These are phyloP conservation scores for Flaveria sonorensis DNA, from an alignment of 129 eudicot species.

Conservation along the genomic window DNA sequence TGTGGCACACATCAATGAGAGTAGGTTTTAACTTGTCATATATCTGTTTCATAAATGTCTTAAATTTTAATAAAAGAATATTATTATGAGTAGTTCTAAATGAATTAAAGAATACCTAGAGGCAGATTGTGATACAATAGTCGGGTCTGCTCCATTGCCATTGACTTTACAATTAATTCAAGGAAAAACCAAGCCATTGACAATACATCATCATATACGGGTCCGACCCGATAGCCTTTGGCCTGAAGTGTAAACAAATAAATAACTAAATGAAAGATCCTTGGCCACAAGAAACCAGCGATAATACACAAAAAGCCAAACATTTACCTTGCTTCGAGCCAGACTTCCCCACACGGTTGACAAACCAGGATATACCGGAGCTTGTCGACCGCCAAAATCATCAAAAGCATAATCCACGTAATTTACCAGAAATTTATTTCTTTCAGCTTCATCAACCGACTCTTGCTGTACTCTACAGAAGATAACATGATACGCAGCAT, in stretches of 20 bases:
- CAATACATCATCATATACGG: slow-evolving; percentile 96
- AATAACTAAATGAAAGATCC: slow-evolving; percentile 2
- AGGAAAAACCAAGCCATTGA: slow-evolving; percentile 99
- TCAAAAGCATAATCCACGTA: slow-evolving; percentile 97
- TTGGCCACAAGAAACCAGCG: slow-evolving; percentile 11
- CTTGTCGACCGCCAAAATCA: slow-evolving; percentile 98
- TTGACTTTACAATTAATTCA: slow-evolving; percentile 93
- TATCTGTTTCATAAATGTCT: neutral
- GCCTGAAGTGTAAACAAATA: slow-evolving; percentile 54
- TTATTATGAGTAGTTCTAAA: slow-evolving; percentile 3
- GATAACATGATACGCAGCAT: neutral
- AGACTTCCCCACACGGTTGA: slow-evolving; percentile 99
- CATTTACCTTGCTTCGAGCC: slow-evolving; percentile 96
- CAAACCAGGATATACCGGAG: slow-evolving; percentile 98
- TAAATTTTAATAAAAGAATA: neutral
- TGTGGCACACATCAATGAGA: slow-evolving; percentile 26
- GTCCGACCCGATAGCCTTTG: slow-evolving; percentile 98
- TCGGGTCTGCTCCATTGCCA: slow-evolving; percentile 97
- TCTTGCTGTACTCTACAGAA: slow-evolving; percentile 92
- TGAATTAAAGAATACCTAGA: slow-evolving; percentile 55
- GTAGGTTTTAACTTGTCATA: slow-evolving; percentile 3
- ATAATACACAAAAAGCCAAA: neutral
- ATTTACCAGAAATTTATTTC: slow-evolving; percentile 83
- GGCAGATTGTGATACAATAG: slow-evolving; percentile 83
- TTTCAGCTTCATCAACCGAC: slow-evolving; percentile 98